A percentile compares a stretch with the other conserved stretches of the same genome.
Evolutionary conservation across 495 filamentous ascomycete genomes (phyloP).

Genomic region (Apodospora peruviana): DNA sequence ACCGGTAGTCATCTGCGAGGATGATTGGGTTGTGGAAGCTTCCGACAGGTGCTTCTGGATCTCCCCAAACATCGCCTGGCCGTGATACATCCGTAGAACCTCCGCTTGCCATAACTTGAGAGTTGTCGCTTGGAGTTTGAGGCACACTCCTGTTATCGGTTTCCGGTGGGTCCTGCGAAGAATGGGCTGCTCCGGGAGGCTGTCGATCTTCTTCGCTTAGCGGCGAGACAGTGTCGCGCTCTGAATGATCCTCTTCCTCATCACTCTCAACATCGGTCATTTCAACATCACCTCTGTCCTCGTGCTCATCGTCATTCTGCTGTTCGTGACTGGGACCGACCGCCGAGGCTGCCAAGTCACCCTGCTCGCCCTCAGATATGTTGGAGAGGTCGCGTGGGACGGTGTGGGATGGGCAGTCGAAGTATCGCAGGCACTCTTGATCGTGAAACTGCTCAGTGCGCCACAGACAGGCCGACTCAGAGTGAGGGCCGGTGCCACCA

Average conservation of each 20-base stretch:
- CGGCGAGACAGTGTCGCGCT: neutral
- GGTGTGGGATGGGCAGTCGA: slow-evolving; percentile 38
- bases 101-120: neutral
- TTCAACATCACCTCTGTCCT: no score
- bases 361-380: slow-evolving; percentile 6
- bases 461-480: slow-evolving; percentile 22
- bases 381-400: slow-evolving; percentile 23
- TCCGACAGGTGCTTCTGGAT: neutral
- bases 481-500: neutral
- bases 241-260: neutral
- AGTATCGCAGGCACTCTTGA: slow-evolving; percentile 37
- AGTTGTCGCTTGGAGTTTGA: neutral
- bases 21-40: slow-evolving; percentile 7
- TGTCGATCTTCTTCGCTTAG: neutral
- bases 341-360: no score
- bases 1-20: slow-evolving; percentile 1
- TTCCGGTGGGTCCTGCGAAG: neutral
- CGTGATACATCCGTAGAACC: neutral
- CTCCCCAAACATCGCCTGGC: neutral
- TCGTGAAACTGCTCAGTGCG: slow-evolving; percentile 28
- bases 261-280: no score
- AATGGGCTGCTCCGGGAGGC: neutral
- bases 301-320: neutral
- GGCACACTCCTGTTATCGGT: neutral
- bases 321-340: no score